Evolutionary conservation across 176 grass and related monocot species (phyloP), one percentile per base, ranked within the genome.

Genomic region (Rhipidocladum racemiflorum): DNA sequence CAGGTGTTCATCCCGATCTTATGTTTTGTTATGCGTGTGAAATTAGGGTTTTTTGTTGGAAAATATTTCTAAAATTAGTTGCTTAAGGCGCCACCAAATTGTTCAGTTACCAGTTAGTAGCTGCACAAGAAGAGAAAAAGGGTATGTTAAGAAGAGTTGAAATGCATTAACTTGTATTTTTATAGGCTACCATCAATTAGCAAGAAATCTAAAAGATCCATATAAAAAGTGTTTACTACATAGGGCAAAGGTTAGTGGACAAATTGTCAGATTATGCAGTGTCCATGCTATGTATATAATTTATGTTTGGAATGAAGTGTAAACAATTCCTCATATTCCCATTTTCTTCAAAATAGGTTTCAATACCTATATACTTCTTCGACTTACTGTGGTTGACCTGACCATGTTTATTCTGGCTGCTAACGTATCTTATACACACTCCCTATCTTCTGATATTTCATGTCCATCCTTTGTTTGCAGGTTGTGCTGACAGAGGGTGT

Each of bases 401-500:
- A 55, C 49, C 23, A 16, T 53, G 2, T 55, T 57, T 20, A 20
- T 40, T 40, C 15, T 40, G 50, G 44, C 81, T 6, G 32, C 15
- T 65, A 65, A 42, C 65, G 43, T 71, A 81, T 81, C 44, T 38
- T 66, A 79, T 54, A 67, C 45, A 75, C 17, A 35, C 4, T 16
- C 13, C 4, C 14, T 28, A 9, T 79, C 27, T 68, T 81, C 45
- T 77, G 49, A 81, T 67, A 48, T 81, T 57, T 85, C 30, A 39
- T 50, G 23, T 21, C 6, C 0, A 59, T 88, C 77, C 39, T 81
- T 79, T 53, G 32, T 81, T 93, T 64, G 13, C 63, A 98, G 95
- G 89, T 99, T 72, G 79, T 95, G 45, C 59, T 82, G 23, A 95
- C 87, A 46, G 92, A 99, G 79, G 92, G 96, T 34, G 40, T 93